phyloP scores from a whole-genome alignment of 768 basidiomycete species.

The Rhodotorula diobovata region DNA sequence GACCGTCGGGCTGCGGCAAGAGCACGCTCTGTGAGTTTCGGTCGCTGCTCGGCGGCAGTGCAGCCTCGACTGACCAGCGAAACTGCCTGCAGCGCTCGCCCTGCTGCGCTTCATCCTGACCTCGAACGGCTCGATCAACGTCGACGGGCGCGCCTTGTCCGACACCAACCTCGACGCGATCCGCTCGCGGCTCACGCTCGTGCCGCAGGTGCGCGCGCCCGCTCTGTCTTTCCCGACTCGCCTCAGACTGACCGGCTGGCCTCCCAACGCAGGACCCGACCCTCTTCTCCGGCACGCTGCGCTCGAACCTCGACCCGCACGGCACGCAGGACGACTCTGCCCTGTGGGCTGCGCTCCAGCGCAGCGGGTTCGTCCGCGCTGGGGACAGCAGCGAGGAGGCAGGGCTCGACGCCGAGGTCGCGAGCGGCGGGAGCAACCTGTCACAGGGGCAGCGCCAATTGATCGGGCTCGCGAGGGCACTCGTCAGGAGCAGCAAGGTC shows the following conservation, averaged over 20 bases:
- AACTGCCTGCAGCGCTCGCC: conserved; percentile 42
- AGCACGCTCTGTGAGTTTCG: conserved; percentile 39
- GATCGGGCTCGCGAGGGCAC: conserved; percentile 44
- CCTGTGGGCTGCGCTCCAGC: conserved; percentile 41
- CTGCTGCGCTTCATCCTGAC: conserved; percentile 52
- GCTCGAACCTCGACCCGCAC: conserved; percentile 53
- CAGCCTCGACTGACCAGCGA: background rate
- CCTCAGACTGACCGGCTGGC: background rate
- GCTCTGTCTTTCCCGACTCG: too few species aligned
- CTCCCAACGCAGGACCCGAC: conserved; percentile 23
- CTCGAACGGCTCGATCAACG: conserved; percentile 43
- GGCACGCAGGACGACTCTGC: conserved; percentile 40
- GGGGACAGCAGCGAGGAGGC: background rate
- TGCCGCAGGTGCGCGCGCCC: conserved; percentile 39
- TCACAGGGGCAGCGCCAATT: conserved; percentile 82
- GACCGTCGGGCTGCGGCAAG: conserved; percentile 50
- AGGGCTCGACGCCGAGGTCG: conserved; percentile 18
- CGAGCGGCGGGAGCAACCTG: conserved; percentile 58
- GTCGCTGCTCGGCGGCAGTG: background rate
- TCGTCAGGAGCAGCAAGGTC: conserved; percentile 35
- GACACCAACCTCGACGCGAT: conserved; percentile 54
- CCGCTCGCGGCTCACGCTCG: conserved; percentile 56
- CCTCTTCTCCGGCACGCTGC: conserved; percentile 56
- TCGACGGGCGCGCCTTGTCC: conserved; percentile 49
- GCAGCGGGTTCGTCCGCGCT: conserved; percentile 28